Conservation (phyloP, 2,329 filamentous ascomycete genomes). For the Fusarium sp. region DNA sequence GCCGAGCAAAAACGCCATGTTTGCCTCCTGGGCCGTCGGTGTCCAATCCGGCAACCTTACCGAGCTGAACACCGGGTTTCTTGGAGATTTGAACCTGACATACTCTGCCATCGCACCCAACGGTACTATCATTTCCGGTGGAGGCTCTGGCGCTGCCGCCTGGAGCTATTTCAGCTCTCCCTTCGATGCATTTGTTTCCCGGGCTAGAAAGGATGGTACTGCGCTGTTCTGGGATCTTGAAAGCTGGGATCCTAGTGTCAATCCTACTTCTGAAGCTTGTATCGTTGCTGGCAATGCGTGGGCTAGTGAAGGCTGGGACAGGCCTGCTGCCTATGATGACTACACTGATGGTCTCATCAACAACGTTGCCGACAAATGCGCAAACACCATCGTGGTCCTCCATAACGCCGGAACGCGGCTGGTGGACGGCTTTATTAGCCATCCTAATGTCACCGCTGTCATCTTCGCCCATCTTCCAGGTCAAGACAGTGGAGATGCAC, state of each 20-base stretch:
- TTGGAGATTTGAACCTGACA: slow-evolving; percentile 2
- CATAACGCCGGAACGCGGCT: slow-evolving; percentile 70
- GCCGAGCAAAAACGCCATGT: not conserved
- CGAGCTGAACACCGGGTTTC: slow-evolving; percentile 2
- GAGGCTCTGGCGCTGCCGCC: slow-evolving; percentile 10
- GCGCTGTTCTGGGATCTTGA: slow-evolving; percentile 12
- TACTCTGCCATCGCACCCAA: slow-evolving; percentile 12
- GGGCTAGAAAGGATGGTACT: not conserved
- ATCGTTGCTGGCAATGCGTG: slow-evolving; percentile 85
- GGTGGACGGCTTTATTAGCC: slow-evolving; percentile 63
- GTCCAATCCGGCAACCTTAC: slow-evolving; percentile 14
- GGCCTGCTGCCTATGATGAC: slow-evolving; percentile 73
- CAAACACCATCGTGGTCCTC: slow-evolving; percentile 72
- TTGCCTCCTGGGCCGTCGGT: slow-evolving; percentile 1
- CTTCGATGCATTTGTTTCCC: slow-evolving; percentile 1
- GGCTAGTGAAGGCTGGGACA: slow-evolving; percentile 79
- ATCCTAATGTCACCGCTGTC: slow-evolving; percentile 72
- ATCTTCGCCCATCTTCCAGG: slow-evolving; percentile 73
- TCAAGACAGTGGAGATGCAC: slow-evolving; percentile 68
- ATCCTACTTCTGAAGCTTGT: slow-evolving; percentile 64
- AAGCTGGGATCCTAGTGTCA: slow-evolving; percentile 2
- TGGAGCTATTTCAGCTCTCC: slow-evolving; percentile 2
- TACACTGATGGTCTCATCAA: slow-evolving; percentile 69
- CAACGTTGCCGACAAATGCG: slow-evolving; percentile 68
- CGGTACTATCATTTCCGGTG: slow-evolving; percentile 8